phyloP scores from a whole-genome alignment of 2,329 filamentous ascomycete genomes.

The Alternaria panax region DNA sequence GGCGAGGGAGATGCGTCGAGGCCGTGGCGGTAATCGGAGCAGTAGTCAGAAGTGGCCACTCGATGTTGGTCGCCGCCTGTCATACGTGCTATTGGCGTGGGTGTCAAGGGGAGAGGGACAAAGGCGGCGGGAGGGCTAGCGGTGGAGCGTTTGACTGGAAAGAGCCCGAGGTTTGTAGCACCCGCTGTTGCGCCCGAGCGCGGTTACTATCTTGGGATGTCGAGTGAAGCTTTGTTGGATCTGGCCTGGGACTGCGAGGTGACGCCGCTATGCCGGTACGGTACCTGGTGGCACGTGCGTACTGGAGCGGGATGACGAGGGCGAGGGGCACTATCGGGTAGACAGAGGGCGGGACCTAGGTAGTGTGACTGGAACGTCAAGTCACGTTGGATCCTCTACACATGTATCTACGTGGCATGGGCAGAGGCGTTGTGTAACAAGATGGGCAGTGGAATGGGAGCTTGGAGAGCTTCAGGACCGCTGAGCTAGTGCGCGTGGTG shows the following conservation, averaged over 20 bases:
- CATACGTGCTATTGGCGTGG: slow-evolving; percentile 16
- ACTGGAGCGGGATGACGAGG: slow-evolving; percentile 19
- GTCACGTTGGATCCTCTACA: background rate
- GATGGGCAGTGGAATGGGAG: background rate
- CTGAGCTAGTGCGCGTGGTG: background rate
- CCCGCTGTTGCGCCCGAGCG: slow-evolving; percentile 21
- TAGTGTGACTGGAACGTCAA: background rate
- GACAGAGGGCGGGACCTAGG: background rate
- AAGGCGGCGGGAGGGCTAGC: slow-evolving; percentile 5
- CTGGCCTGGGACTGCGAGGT: slow-evolving; percentile 24
- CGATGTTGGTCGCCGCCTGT: slow-evolving; percentile 18
- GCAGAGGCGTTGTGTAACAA: background rate
- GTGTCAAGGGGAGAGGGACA: background rate
- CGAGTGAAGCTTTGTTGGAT: slow-evolving; percentile 16
- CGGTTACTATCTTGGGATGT: slow-evolving; percentile 11
- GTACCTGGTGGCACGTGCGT: slow-evolving; percentile 28
- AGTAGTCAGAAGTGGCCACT: slow-evolving; percentile 16
- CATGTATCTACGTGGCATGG: background rate
- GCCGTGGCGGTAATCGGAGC: slow-evolving; percentile 13
- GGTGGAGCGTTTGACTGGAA: slow-evolving; percentile 1
- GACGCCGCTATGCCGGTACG: slow-evolving; percentile 12
- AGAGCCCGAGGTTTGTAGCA: slow-evolving; percentile 1
- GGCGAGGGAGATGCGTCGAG: slow-evolving; percentile 7
- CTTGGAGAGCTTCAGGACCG: background rate
- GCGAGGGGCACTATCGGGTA: background rate